Percentiles rank a stretch among this genome's conserved stretches.
phyloP scores from a whole-genome alignment of 495 filamentous ascomycete species.

The Aspergillus avenaceus region DNA sequence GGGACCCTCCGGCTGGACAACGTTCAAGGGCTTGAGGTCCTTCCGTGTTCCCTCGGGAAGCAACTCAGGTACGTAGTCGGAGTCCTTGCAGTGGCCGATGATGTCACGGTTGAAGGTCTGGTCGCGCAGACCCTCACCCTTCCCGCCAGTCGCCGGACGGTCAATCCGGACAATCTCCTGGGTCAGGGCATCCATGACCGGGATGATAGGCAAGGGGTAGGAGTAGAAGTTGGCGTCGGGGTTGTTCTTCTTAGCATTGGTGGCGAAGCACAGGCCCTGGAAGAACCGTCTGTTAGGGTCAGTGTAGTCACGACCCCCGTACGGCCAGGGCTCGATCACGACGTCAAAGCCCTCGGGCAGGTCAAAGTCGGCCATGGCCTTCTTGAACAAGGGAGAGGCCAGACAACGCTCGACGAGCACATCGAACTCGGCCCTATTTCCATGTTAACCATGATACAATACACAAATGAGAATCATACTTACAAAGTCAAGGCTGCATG shows the following conservation, averaged over 20 bases:
- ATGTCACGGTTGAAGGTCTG: constrained; percentile 47
- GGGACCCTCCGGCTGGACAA: constrained; percentile 75
- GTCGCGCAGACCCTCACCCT: constrained; percentile 34
- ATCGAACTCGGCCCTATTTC: constrained; percentile 54
- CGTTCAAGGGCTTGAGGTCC: constrained; percentile 74
- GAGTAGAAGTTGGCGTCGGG: constrained; percentile 70
- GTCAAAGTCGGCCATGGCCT: constrained; percentile 55
- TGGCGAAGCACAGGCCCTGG: constrained; percentile 49
- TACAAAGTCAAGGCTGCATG: constrained; percentile 61
- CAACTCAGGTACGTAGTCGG: constrained; percentile 67
- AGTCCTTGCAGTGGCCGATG: constrained; percentile 40
- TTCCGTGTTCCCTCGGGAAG: constrained; percentile 54
- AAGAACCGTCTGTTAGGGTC: constrained; percentile 54
- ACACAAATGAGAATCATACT: constrained; percentile 7
- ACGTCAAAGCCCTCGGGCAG: constrained; percentile 61
- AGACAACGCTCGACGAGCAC: constrained; percentile 58
- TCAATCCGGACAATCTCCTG: constrained; percentile 59
- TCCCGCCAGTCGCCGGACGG: constrained; percentile 44
- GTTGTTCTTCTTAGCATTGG: constrained; percentile 35
- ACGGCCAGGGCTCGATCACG: constrained; percentile 69
- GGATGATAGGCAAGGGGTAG: constrained; percentile 72
- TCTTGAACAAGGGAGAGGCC: constrained; percentile 56
- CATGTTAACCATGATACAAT: constrained; percentile 11
- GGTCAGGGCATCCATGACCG: constrained; percentile 67
- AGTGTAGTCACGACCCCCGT: constrained; percentile 55